Base-by-base conservation (phyloP, 108 stramenopile genomes). In the Skeletonema grethae region DNA sequence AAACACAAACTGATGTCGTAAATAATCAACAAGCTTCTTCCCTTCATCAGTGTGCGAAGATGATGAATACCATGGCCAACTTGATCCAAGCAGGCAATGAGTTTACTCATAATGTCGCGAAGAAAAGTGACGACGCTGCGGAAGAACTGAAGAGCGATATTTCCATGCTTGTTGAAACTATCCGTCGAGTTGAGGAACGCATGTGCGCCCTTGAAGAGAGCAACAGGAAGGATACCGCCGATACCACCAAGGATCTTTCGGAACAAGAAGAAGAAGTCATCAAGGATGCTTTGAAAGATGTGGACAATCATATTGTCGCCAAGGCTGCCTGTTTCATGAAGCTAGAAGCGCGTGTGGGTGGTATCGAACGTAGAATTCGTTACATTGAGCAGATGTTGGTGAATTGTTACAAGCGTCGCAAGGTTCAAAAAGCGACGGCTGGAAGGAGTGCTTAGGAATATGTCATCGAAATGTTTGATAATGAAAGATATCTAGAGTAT, bases 371-470 rank as follows among this genome's bases (percentile, higher is more conserved):
- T 28, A 67, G 65, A 34, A 3, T 67, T 29, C 53, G 31, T 4
- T 36, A 56, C n/a, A 67, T 67, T 53, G 65, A 67, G 48, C 32
- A 32, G 30, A 31, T 67, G 48, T 25, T 67, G 12, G 32, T 67
- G 65, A 67, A 10, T 15, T 2, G 7, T 30, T 30, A 30, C 16
- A 50, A 67, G 46, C 15, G 9, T 9, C 22, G 50, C 3, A 53
- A 53, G 50, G 15, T n/a, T 4, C 24, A 50, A 18, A 35, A 65
- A 34, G 50, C 50, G 9, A 11, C 45, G 30, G 25, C 65, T 32
- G 65, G 30, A 18, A 53, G 55, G 16, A 66, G 46, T 48, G 46
- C 46, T 1, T 48, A 48, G 38, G 38, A 39, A 10, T 39, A 39
- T 12, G 25, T 1, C 25, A 28, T 28, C 25, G 25, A 28, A 28